These are phyloP conservation scores for Blastobotrys chiropterorum DNA, from an alignment of 805 yeast species.

Conservation along the genomic window DNA sequence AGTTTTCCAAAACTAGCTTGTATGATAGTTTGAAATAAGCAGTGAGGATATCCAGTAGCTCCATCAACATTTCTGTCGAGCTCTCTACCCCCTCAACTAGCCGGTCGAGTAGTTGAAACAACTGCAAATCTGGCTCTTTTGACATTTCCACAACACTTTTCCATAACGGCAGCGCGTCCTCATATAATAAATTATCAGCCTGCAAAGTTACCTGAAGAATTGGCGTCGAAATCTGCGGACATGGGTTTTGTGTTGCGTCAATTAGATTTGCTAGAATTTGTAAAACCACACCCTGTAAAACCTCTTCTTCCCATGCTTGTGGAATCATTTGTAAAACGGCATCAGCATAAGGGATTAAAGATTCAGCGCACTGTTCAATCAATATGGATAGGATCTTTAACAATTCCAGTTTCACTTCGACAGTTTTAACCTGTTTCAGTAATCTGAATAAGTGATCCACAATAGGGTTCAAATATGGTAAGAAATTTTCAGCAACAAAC, in stretches of 20 bases:
- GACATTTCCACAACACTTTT: background rate
- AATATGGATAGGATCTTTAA: conserved; percentile 62
- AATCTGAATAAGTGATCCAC: conserved; percentile 45
- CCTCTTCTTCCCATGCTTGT: conserved; percentile 58
- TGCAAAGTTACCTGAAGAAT: conserved; percentile 58
- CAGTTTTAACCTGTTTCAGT: conserved; percentile 42
- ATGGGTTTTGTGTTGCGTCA: conserved; percentile 16
- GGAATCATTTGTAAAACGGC: conserved; percentile 49
- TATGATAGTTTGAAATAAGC: conserved; percentile 9
- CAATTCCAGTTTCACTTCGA: conserved; percentile 74
- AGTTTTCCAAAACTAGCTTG: background rate
- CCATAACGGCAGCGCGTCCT: conserved; percentile 83
- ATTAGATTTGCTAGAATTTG: conserved; percentile 31
- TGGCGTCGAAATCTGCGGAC: conserved; percentile 40
- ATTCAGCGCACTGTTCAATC: conserved; percentile 29
- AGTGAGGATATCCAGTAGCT: conserved; percentile 6
- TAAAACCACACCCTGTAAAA: conserved; percentile 32
- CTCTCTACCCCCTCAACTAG: background rate
- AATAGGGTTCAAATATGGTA: conserved; percentile 54
- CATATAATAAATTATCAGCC: conserved; percentile 53
- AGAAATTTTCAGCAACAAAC: conserved; percentile 61
- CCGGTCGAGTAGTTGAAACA: background rate
- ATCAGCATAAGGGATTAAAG: conserved; percentile 25
- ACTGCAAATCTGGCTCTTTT: background rate
- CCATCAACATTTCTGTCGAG: conserved; percentile 7